Evolutionary conservation across 2,329 filamentous ascomycete genomes (phyloP).

Genomic region (Neonectria coccinea): DNA sequence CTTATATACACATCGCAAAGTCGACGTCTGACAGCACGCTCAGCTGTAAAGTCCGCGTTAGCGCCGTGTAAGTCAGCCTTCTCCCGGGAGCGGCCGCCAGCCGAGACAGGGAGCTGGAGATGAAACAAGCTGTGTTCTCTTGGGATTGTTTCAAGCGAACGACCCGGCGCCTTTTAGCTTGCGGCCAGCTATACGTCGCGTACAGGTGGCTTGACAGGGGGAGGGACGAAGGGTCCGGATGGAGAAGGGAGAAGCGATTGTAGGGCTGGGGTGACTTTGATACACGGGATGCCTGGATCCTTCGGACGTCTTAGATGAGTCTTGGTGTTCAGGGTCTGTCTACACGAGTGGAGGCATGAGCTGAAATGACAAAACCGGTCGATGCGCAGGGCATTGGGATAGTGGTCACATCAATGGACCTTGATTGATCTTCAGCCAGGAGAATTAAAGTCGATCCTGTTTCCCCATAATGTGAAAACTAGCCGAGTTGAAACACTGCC

Average conservation of each 20-base stretch:
- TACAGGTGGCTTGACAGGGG: conserved; percentile 7
- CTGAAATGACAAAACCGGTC: not conserved
- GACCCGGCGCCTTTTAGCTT: conserved; percentile 7
- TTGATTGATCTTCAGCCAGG: not conserved
- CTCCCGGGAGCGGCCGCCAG: conserved; percentile 37
- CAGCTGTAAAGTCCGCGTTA: not conserved
- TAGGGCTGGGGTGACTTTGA: not conserved
- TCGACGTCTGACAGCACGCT: not conserved
- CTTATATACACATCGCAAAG: not conserved
- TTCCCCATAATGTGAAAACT: not conserved
- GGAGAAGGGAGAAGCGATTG: not conserved
- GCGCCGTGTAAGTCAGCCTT: not conserved
- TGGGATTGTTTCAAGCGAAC: conserved; percentile 32
- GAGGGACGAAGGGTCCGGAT: not conserved
- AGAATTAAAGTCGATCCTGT: not conserved
- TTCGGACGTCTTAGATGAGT: not conserved
- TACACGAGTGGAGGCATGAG: not conserved
- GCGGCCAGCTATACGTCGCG: conserved; percentile 19
- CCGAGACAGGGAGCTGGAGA: conserved; percentile 18
- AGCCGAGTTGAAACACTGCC: not conserved
- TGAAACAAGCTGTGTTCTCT: conserved; percentile 36
- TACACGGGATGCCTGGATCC: not conserved
- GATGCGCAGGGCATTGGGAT: conserved; percentile 2
- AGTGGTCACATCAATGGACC: not conserved
- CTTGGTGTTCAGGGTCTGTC: not conserved